Evolutionary conservation across 2,329 filamentous ascomycete species (phyloP), one percentile per base, ranked within the genome.

Genomic region (Epichloe coenophiala): DNA sequence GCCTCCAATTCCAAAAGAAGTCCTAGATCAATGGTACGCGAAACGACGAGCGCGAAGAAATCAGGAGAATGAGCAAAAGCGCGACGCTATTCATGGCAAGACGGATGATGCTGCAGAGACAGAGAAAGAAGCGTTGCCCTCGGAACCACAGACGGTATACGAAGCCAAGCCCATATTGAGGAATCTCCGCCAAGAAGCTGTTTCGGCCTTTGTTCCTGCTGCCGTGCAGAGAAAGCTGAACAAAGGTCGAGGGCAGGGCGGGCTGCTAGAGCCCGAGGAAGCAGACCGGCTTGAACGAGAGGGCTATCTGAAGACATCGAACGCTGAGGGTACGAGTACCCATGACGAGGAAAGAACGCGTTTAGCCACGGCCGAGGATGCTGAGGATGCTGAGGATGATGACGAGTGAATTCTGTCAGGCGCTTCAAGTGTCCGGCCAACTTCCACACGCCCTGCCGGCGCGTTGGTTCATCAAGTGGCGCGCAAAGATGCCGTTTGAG

Each of bases 181-280:
- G 54, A 81, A 98, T 67, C 68, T 98, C 55, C 77, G 80, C 53
- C 88, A 95, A 66, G 93, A 98, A 64, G 91, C 93, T 1, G 81
- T 86, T 38, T 78, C 74, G 56, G 80, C 81, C 39, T 96, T 97
- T 63, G 78, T 96, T 58, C 91, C 91, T 2, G 77, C 82, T 1
- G 81, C 81, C 6, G 91, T 97, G 38, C 77, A 82, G 59, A 76
- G 79, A 65, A 96, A 96, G 68, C 75, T 94, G 65, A 83, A 87
- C 53, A 84, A 87, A 60, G 81, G 80, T 44, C 86, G 84, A 64
- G 89, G 89, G 0, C 72, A 78, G 53, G 78, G 78, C 4, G 80
- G 79, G 0, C 65, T 90, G 33, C 69, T 88, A 57, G 85, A 89
- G 60, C 85, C 85, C 0, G 85, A 89, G 61, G 86, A 89, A 60